Evolutionary conservation across 2,329 filamentous ascomycete genomes (phyloP).

Genomic region (Penicillium glabrum): DNA sequence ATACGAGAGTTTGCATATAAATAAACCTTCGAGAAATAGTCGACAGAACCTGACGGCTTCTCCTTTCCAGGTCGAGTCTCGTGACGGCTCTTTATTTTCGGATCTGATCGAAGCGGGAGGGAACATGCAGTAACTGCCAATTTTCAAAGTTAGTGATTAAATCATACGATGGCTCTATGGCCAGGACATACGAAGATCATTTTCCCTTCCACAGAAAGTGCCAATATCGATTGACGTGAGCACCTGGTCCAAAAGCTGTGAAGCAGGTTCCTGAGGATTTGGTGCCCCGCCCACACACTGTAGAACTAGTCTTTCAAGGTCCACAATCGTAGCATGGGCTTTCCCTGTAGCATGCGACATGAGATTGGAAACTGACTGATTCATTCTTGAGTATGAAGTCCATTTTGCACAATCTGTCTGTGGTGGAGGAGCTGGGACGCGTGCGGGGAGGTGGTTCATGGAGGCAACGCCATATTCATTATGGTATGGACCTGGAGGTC

Average conservation of each 20-base stretch:
- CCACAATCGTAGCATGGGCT: constrained; percentile 18
- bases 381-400: not conserved
- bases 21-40: constrained; percentile 74
- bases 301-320: constrained; percentile 36
- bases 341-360: constrained; percentile 19
- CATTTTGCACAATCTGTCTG: not conserved
- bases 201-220: constrained; percentile 48
- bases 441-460: not conserved
- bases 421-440: not conserved
- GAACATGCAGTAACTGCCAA: constrained; percentile 14
- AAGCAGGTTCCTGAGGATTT: constrained; percentile 57
- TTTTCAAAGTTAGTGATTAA: not conserved
- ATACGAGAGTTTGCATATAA: constrained; percentile 75
- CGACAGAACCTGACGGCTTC: constrained; percentile 29
- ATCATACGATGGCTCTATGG: accelerated
- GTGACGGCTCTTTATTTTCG: not conserved
- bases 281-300: constrained; percentile 34
- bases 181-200: constrained; percentile 27
- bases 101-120: constrained; percentile 5
- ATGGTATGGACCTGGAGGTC: not conserved
- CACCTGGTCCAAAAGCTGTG: constrained; percentile 63
- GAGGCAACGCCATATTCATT: not conserved
- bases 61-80: constrained; percentile 3
- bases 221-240: constrained; percentile 73
- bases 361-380: constrained; percentile 7